A percentile compares a stretch with the other conserved stretches of the same genome.
These are phyloP conservation scores for Hymenoscyphus infarciens DNA, from an alignment of 2,329 filamentous ascomycete genomes.

Conservation along the genomic window DNA sequence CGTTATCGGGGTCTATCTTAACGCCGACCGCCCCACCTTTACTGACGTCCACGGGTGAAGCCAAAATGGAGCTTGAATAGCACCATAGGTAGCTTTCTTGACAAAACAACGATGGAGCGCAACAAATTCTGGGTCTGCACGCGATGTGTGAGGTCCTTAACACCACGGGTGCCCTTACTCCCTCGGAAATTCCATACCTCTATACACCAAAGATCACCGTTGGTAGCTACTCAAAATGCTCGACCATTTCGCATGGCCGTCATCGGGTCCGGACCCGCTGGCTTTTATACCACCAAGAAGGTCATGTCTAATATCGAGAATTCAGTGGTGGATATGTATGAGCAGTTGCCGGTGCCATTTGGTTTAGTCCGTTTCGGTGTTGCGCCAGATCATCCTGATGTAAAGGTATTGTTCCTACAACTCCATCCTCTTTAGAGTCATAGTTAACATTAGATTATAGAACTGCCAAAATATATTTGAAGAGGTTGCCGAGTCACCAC, in stretches of 20 bases:
- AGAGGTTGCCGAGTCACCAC: slow-evolving; percentile 75
- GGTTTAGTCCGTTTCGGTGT: slow-evolving; percentile 92
- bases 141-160: slow-evolving; percentile 24
- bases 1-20: slow-evolving; percentile 5
- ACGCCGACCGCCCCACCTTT: not conserved
- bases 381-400: slow-evolving; percentile 96
- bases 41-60: not conserved
- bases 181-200: not conserved
- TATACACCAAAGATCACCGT: slow-evolving; percentile 11
- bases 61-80: not conserved
- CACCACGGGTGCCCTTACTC: not conserved
- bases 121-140: slow-evolving; percentile 30
- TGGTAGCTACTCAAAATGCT: slow-evolving; percentile 29
- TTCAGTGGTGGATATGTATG: slow-evolving; percentile 89
- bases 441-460: slow-evolving; percentile 42
- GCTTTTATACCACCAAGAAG: slow-evolving; percentile 90
- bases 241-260: slow-evolving; percentile 75
- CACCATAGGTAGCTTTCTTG: slow-evolving; percentile 14
- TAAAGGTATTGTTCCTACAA: slow-evolving; percentile 62
- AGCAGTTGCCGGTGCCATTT: slow-evolving; percentile 86
- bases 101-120: slow-evolving; percentile 27
- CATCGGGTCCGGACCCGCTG: slow-evolving; percentile 89
- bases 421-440: not conserved
- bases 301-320: slow-evolving; percentile 72
- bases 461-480: slow-evolving; percentile 94